These are phyloP conservation scores for Tolypocladium pustulatum DNA, from an alignment of 2,329 filamentous ascomycete genomes.

Conservation along the genomic window DNA sequence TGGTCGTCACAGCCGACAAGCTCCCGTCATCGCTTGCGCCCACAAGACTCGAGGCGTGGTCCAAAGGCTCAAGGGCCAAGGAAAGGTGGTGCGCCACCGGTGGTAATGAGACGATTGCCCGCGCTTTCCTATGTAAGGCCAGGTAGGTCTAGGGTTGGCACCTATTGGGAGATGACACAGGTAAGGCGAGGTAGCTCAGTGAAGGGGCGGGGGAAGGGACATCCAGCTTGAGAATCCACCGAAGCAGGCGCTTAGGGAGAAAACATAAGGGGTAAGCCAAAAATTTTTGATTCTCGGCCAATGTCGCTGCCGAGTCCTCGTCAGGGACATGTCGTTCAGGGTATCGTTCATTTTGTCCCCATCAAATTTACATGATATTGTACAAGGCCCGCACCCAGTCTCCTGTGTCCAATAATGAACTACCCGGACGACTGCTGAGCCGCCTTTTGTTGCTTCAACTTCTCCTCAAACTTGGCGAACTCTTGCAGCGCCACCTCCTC, in stretches of 20 bases:
- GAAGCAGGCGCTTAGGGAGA: no score
- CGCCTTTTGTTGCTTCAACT: slow-evolving; percentile 44
- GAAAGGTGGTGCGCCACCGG: background rate
- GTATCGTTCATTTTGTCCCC: background rate
- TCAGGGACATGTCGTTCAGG: background rate
- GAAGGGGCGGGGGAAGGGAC: no score
- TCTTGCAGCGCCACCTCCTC: slow-evolving; percentile 80
- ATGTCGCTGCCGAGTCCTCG: background rate
- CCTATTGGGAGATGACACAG: no score
- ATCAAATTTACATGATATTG: background rate
- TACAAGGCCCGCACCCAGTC: background rate
- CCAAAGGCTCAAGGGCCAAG: background rate
- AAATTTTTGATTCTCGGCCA: background rate
- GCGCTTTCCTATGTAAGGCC: no score
- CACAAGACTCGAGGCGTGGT: background rate
- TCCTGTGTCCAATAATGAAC: background rate
- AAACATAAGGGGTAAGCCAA: no score
- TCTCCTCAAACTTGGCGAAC: slow-evolving; percentile 94
- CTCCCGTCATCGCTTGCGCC: background rate
- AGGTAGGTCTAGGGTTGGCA: no score
- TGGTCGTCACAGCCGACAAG: background rate
- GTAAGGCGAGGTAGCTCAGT: no score
- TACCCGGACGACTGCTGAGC: slow-evolving; percentile 9
- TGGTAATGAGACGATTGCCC: background rate
- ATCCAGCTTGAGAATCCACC: no score